Evolutionary conservation across 129 eudicot genomes (phyloP), one percentile per base, ranked within the genome.

Genomic region (Arctium minus): DNA sequence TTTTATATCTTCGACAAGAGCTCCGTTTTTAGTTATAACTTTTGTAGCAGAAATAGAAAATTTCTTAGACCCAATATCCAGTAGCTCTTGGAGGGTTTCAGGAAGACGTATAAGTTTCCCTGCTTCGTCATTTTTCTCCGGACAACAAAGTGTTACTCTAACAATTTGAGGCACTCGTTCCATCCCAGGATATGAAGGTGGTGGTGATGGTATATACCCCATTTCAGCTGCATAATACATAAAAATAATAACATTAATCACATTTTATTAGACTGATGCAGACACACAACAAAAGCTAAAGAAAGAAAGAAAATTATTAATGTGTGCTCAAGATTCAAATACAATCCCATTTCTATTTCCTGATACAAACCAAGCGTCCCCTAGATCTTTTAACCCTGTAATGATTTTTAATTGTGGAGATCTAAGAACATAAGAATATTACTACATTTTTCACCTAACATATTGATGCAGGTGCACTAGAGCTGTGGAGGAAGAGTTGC

Each of bases 81-180:
- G 84, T 17, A 91, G 84, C 77, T 87, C 94, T 79, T 92, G 84
- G 2, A 94, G 74, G 32, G 93, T 79, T 4, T 80, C 88, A 0
- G 98, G 98, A 83, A 94, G 86, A 46, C 77, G 85, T 68, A 91
- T 76, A 32, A 91, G 88, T 73, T 64, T 90, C 39, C 88, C 88
- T 50, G 80, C 75, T 36, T 33, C 73, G 37, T 92, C 86, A 30
- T 89, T 81, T 65, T 74, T 86, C 78, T 82, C 94, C 0, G 91
- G 91, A 80, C 92, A 91, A 76, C 88, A 87, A 67, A 92, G 74
- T 44, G 87, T 85, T 18, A 92, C 91, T 82, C 98, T 80, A 8
- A 89, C 84, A 30, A 70, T 60, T 65, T 77, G 86, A 80, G 74
- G 72, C 73, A 72, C 37, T 68, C 80, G 60, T 39, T 74, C 60